phyloP scores from a whole-genome alignment of 208 protist genomes.

The Entamoeba invadens region DNA sequence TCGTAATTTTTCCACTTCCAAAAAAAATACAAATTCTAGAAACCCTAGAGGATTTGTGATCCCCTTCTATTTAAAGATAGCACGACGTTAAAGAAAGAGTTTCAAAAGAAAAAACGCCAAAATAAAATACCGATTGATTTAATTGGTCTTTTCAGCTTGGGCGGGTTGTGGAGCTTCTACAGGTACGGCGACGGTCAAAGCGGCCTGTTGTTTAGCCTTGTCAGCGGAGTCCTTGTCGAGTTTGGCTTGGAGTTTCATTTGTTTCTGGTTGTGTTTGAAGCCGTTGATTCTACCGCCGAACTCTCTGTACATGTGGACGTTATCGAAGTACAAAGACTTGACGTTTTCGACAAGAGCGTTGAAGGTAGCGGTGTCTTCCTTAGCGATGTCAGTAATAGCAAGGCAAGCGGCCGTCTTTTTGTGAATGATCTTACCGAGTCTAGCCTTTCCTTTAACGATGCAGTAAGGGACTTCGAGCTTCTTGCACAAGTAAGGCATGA shows the following conservation, averaged over 20 bases:
- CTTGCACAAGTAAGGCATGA: slow-evolving; percentile 89
- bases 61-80: too few species aligned
- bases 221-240: background rate
- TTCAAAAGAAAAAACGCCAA: too few species aligned
- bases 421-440: slow-evolving; percentile 81
- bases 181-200: background rate
- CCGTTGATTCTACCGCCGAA: background rate
- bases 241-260: background rate
- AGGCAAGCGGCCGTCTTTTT: slow-evolving; percentile 79
- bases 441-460: slow-evolving; percentile 95
- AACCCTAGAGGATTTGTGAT: too few species aligned
- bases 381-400: slow-evolving; percentile 74
- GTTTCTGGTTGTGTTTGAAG: background rate
- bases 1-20: too few species aligned
- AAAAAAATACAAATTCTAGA: too few species aligned
- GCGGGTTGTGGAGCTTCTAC: too few species aligned
- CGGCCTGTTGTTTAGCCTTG: background rate
- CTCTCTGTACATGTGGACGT: background rate
- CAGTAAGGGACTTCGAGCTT: slow-evolving; percentile 94
- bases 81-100: too few species aligned
- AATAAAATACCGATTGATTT: too few species aligned
- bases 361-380: slow-evolving; percentile 71
- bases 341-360: slow-evolving; percentile 53
- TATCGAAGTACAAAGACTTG: slow-evolving; percentile 21
- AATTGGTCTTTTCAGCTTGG: too few species aligned